Evolutionary conservation across 2,329 filamentous ascomycete genomes (phyloP), one percentile per base, ranked within the genome.

Genomic region (Annulohypoxylon truncatum): DNA sequence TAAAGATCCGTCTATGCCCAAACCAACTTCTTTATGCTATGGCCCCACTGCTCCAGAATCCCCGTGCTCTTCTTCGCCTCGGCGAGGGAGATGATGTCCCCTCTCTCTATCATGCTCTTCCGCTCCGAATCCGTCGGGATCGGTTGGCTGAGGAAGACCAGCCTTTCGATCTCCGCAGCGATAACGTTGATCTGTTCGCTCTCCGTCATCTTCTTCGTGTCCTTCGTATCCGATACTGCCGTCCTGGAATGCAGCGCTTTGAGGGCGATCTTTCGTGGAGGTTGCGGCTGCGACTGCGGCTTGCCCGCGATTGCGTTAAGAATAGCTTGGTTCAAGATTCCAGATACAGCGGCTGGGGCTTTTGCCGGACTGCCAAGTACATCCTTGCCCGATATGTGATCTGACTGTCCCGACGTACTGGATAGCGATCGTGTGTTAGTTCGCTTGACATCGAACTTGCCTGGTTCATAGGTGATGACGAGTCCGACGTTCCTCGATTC

Each of bases 21-120:
- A 10, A 99, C 94, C 77, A 98, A 80, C 83, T 93, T 97, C 87
- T 97, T 97, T 73, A 98, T 85, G 64, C 91, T 92, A 82, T 98
- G 94, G 1, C 94, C 93, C 74, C 96, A 80, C 77, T 95, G 90
- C 79, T 97, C 95, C 55, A 98, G 78, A 72, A 96, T 84, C 0
- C 94, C 92, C 0, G 95, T 97, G 66, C 90, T 94, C 82, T 87
- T 92, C 84, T 88, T 95, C 61, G 96, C 96, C 75, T 97, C 94
- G 1, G 88, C 89, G 56, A 97, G 78, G 22, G 90, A 92, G 55
- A 99, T 93, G 54, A 99, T 92, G 73, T 95, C 91, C 0, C 82
- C 84, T 66, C 81, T 83, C 70, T 87, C 84, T 18, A 90, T 74
- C 3, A 89, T 79, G 18, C 77, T 78, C 71, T 82, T 81, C 38